phyloP scores from a whole-genome alignment of 768 basidiomycete species.

The Gloeophyllum trabeum region DNA sequence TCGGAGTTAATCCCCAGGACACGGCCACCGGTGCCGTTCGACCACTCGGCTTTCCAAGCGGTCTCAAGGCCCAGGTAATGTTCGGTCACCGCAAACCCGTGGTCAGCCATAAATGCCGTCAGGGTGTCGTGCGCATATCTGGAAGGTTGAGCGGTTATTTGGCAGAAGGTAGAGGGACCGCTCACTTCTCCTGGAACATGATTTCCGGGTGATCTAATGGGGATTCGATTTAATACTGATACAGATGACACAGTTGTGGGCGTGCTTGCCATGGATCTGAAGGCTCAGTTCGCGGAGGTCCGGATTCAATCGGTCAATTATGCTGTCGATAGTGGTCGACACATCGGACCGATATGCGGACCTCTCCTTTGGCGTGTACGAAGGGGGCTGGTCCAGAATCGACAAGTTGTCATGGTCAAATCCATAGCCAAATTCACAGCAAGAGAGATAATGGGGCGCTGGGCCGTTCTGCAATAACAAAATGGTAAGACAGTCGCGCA shows the following conservation, averaged over 20 bases:
- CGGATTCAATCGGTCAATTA: slow-evolving; percentile 8
- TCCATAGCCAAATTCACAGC: no score
- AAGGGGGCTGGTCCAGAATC: neutral
- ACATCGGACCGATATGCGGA: slow-evolving; percentile 7
- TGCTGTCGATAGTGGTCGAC: slow-evolving; percentile 12
- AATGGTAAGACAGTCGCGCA: no score
- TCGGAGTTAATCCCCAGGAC: slow-evolving; percentile 18
- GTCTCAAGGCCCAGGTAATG: slow-evolving; percentile 14
- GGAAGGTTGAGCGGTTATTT: neutral
- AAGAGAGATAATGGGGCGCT: no score
- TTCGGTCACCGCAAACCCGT: slow-evolving; percentile 15
- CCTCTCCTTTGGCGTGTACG: neutral
- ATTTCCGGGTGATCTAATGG: neutral
- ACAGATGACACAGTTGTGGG: slow-evolving; percentile 8
- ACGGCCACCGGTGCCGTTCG: slow-evolving; percentile 9
- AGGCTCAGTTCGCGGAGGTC: slow-evolving; percentile 16
- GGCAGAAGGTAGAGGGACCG: neutral
- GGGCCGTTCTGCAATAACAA: no score
- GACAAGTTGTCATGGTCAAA: no score
- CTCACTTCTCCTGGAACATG: slow-evolving; percentile 1
- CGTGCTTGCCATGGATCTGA: slow-evolving; percentile 15
- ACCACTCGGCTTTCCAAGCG: slow-evolving; percentile 16
- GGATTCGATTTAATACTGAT: neutral
- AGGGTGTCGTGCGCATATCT: slow-evolving; percentile 15
- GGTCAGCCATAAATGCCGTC: slow-evolving; percentile 14